Conservation (phyloP, 805 yeast genomes). For the Yarrowia divulgata region DNA sequence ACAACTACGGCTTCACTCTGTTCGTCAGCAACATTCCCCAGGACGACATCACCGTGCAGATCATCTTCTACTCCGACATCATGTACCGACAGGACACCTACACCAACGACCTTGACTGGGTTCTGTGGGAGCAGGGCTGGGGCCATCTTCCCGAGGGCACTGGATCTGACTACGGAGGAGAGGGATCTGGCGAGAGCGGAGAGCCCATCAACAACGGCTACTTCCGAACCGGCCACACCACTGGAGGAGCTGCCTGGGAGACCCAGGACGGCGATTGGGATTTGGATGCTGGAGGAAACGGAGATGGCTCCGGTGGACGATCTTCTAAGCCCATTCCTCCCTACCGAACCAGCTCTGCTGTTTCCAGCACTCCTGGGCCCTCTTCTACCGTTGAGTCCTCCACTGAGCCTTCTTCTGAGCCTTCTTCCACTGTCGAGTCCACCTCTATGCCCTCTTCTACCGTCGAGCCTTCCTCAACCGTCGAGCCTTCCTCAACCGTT, state of each 20-base stretch:
- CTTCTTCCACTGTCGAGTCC: background rate
- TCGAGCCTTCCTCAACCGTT: background rate
- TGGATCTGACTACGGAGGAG: background rate
- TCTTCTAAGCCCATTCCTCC: background rate
- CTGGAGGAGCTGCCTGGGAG: constrained; percentile 18
- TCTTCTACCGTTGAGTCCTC: background rate
- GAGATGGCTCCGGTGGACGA: background rate
- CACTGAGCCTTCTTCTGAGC: background rate
- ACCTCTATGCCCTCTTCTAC: background rate
- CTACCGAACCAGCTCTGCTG: background rate
- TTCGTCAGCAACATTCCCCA: constrained; percentile 1
- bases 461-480: background rate
- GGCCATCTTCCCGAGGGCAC: constrained; percentile 11
- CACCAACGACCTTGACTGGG: constrained; percentile 10
- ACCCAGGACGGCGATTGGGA: constrained; percentile 2
- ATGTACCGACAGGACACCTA: background rate
- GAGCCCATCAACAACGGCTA: background rate
- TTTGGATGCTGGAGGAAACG: constrained; percentile 15
- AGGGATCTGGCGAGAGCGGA: background rate
- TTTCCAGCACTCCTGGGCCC: background rate
- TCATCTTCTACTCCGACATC: constrained; percentile 5
- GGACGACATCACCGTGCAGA: constrained; percentile 12
- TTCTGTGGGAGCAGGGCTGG: constrained; percentile 11
- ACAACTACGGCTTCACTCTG: constrained; percentile 15
- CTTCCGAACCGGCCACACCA: constrained; percentile 6